Conservation (phyloP, 192 early-diverging fungal genomes). For the Coemansia sp. region DNA sequence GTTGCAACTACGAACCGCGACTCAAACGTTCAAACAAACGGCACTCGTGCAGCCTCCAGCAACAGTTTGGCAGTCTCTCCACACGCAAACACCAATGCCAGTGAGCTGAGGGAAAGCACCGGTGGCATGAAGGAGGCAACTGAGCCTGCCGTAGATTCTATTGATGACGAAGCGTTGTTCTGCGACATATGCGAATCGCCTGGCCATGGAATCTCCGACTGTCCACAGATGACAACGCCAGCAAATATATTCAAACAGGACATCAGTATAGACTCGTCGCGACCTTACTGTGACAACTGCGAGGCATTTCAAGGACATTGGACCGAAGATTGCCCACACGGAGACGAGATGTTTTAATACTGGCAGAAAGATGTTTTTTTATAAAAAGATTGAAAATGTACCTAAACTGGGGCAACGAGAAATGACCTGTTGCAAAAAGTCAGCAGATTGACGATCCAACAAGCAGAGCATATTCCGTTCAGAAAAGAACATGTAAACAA, state of each 20-base stretch:
- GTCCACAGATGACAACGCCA: slow-evolving; percentile 36
- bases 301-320: slow-evolving; percentile 69
- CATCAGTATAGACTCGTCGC: slow-evolving; percentile 21
- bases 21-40: not conserved
- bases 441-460: too few relatives aligned
- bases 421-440: slow-evolving; percentile 1
- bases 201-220: slow-evolving; percentile 66
- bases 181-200: slow-evolving; percentile 71
- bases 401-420: not conserved
- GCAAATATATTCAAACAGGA: slow-evolving; percentile 39
- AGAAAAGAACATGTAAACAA: too few relatives aligned
- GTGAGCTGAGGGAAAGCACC: not conserved
- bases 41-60: not conserved
- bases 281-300: slow-evolving; percentile 75
- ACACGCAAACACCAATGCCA: not conserved
- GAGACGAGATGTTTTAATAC: slow-evolving; percentile 65
- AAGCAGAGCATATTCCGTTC: too few relatives aligned
- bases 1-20: not conserved
- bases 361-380: not conserved
- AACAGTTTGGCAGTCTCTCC: not conserved
- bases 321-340: slow-evolving; percentile 72
- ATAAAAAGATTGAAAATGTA: not conserved
- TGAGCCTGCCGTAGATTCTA: slow-evolving; percentile 8
- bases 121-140: not conserved
- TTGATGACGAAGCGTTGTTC: slow-evolving; percentile 44